These are phyloP conservation scores for Malassezia psittaci DNA, from an alignment of 1,284 basidiomycete species.

Conservation along the genomic window DNA sequence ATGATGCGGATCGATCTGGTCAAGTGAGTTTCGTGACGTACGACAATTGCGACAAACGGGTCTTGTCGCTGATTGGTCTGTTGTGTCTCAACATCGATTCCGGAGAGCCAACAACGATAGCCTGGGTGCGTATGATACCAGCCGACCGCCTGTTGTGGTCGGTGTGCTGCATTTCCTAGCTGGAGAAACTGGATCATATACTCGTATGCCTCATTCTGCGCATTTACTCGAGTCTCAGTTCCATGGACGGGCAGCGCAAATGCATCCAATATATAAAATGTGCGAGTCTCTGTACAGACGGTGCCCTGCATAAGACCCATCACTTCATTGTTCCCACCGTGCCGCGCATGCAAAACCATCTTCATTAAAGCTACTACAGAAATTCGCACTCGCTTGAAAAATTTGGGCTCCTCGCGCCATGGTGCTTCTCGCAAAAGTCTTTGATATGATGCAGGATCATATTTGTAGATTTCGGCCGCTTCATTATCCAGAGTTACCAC, in stretches of 20 bases:
- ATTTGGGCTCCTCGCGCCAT: slow-evolving; percentile 81
- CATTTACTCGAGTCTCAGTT: slow-evolving; percentile 97
- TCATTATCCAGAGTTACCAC: slow-evolving; percentile 49
- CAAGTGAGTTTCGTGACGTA: slow-evolving; percentile 50
- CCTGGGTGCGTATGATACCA: slow-evolving; percentile 99
- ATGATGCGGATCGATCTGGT: slow-evolving; percentile 88
- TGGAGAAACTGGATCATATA: slow-evolving; percentile 93
- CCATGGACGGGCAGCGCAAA: slow-evolving; percentile 95
- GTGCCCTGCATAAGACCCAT: slow-evolving; percentile 99
- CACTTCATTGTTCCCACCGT: slow-evolving; percentile 92
- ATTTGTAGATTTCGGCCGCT: slow-evolving; percentile 49
- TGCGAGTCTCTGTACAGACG: slow-evolving; percentile 70
- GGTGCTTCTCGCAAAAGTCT: slow-evolving; percentile 63
- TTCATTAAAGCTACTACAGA: slow-evolving; percentile 92
- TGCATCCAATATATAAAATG: slow-evolving; percentile 72
- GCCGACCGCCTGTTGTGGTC: slow-evolving; percentile 81
- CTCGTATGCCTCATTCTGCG: slow-evolving; percentile 88
- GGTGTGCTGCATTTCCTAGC: slow-evolving; percentile 66
- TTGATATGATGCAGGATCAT: slow-evolving; percentile 64
- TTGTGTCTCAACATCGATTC: slow-evolving; percentile 94
- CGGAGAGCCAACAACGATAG: slow-evolving; percentile 97
- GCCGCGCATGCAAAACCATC: slow-evolving; percentile 98
- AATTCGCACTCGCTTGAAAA: slow-evolving; percentile 88
- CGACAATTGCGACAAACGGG: slow-evolving; percentile 92
- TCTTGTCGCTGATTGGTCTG: slow-evolving; percentile 88